Percentiles rank a stretch among this genome's conserved stretches.
Conservation (phyloP, 495 filamentous ascomycete species). For the Podospora appendiculata region DNA sequence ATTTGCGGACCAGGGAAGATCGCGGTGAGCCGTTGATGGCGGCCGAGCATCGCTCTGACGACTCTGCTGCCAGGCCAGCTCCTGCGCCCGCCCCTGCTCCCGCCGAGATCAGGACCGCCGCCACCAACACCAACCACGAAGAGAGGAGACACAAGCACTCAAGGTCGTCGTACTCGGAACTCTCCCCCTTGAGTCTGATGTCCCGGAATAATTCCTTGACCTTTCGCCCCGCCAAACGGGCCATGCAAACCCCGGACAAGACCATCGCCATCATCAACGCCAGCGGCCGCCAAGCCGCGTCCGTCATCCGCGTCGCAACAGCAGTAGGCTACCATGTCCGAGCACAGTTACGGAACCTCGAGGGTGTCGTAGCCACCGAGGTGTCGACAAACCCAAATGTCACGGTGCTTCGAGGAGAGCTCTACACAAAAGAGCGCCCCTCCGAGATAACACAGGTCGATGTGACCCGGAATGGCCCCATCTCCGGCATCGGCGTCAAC, state of each 20-base stretch:
- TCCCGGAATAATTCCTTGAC: conserved; percentile 41
- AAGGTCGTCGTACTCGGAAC: conserved; percentile 44
- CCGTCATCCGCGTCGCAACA: conserved; percentile 82
- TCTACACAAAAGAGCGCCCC: conserved; percentile 56
- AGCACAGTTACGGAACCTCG: conserved; percentile 77
- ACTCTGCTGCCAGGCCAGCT: no score
- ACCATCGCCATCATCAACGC: conserved; percentile 90
- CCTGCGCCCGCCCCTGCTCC: conserved; percentile 16
- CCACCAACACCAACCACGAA: conserved; percentile 20
- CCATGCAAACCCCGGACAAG: conserved; percentile 51
- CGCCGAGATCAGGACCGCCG: conserved; percentile 24
- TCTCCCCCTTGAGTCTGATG: conserved; percentile 30
- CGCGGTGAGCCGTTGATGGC: no score
- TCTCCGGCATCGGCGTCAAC: conserved; percentile 45
- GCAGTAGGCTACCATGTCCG: conserved; percentile 87
- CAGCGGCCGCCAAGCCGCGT: conserved; percentile 87
- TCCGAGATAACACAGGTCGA: conserved; percentile 30
- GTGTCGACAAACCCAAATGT: conserved; percentile 76
- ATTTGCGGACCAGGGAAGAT: no score
- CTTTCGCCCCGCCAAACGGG: conserved; percentile 44
- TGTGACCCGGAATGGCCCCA: conserved; percentile 31
- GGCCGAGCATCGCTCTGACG: no score
- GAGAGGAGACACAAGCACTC: conserved; percentile 42
- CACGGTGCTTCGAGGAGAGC: conserved; percentile 68
- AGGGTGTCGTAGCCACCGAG: conserved; percentile 77